Evolutionary conservation across 768 basidiomycete genomes (phyloP).

Genomic region (Naganishia kalamii): DNA sequence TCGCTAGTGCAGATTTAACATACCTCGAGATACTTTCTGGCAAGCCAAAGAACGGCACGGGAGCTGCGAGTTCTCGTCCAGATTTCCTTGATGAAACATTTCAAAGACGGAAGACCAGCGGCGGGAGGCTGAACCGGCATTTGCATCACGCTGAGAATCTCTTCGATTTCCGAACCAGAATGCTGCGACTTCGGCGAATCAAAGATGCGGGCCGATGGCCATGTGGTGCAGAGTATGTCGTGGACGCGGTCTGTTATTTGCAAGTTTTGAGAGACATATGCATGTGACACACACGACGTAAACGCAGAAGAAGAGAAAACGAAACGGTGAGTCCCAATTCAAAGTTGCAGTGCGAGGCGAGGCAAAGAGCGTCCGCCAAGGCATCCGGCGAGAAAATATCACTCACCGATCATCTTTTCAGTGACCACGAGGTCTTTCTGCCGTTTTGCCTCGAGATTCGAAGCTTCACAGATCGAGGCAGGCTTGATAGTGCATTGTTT

Average conservation of each 20-base stretch:
- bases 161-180: slow-evolving; percentile 16
- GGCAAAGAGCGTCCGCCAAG: background rate
- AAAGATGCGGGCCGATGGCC: slow-evolving; percentile 23
- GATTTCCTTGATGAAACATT: slow-evolving; percentile 26
- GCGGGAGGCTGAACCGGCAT: background rate
- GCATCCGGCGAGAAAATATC: background rate
- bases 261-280: too few species aligned
- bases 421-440: slow-evolving; percentile 11
- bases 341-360: too few species aligned
- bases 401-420: slow-evolving; percentile 29
- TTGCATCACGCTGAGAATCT: slow-evolving; percentile 4
- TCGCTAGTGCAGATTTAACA: background rate
- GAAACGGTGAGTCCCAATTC: too few species aligned
- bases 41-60: slow-evolving; percentile 22
- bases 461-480: background rate
- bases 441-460: slow-evolving; percentile 10
- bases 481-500: background rate
- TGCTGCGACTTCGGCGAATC: slow-evolving; percentile 20
- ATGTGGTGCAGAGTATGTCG: slow-evolving; percentile 24
- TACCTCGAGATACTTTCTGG: slow-evolving; percentile 25
- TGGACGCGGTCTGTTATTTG: slow-evolving; percentile 23
- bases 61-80: slow-evolving; percentile 24
- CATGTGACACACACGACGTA: too few species aligned
- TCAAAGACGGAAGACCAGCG: slow-evolving; percentile 21
- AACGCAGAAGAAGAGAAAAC: too few species aligned